Evolutionary conservation across 2,329 filamentous ascomycete species (phyloP).

Genomic region (Aspergillus floridensis): DNA sequence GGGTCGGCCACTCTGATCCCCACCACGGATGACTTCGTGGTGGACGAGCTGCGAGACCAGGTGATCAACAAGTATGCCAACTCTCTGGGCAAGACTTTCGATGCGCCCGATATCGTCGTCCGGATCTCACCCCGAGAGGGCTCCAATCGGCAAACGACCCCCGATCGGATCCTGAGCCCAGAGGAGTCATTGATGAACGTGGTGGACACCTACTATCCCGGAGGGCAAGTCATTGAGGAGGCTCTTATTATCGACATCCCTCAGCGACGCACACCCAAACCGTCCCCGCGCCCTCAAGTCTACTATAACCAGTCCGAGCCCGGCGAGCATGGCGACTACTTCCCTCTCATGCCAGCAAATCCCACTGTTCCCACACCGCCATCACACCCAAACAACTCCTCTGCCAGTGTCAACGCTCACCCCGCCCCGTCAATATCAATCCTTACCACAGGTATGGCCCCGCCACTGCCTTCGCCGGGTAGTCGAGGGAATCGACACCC

Average conservation of each 20-base stretch:
- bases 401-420: constrained; percentile 40
- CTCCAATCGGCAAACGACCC: constrained; percentile 42
- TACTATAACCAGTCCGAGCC: constrained; percentile 59
- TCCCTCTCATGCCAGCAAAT: constrained; percentile 65
- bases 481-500: constrained; percentile 56
- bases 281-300: constrained; percentile 63
- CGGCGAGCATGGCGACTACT: constrained; percentile 75
- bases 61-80: constrained; percentile 93
- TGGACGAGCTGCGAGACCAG: constrained; percentile 91
- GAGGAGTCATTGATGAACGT: constrained; percentile 79
- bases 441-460: constrained; percentile 74
- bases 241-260: constrained; percentile 89
- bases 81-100: constrained; percentile 81
- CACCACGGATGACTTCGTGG: constrained; percentile 81
- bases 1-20: constrained; percentile 84
- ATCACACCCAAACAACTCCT: constrained; percentile 41
- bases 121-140: constrained; percentile 70
- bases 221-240: constrained; percentile 83
- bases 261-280: constrained; percentile 69
- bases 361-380: constrained; percentile 41
- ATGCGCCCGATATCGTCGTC: constrained; percentile 83
- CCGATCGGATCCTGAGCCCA: constrained; percentile 72
- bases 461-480: constrained; percentile 80
- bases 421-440: constrained; percentile 71
- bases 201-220: constrained; percentile 79